phyloP scores from a whole-genome alignment of 2,329 filamentous ascomycete genomes.

The Periconia sp. region DNA sequence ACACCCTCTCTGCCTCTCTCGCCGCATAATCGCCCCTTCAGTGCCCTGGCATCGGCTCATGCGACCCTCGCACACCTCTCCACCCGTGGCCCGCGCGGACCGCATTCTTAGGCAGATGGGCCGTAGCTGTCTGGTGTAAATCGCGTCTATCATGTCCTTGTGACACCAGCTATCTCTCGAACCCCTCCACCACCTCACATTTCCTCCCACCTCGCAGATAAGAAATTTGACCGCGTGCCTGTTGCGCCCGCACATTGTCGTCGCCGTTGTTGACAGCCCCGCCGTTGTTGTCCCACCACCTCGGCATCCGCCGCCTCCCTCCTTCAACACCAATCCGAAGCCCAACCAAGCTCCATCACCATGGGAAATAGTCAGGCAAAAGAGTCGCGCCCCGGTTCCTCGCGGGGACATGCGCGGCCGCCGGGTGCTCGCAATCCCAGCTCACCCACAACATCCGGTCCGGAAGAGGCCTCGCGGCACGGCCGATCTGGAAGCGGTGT shows the following conservation, averaged over 20 bases:
- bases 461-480: constrained; percentile 29
- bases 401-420: constrained; percentile 41
- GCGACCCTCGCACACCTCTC: constrained; percentile 15
- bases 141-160: constrained; percentile 45
- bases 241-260: constrained; percentile 17
- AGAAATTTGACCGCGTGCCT: constrained; percentile 18
- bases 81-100: constrained; percentile 15
- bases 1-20: constrained; percentile 4
- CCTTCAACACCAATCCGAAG: constrained; percentile 13
- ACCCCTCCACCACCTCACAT: constrained; percentile 14
- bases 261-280: constrained; percentile 4
- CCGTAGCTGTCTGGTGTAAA: constrained; percentile 19
- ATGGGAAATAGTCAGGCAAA: constrained; percentile 59
- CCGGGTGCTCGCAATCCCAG: constrained; percentile 38
- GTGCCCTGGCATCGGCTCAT: constrained; percentile 17
- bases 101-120: constrained; percentile 22
- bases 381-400: constrained; percentile 48
- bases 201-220: constrained; percentile 14
- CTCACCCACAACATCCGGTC: constrained; percentile 36
- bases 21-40: constrained; percentile 4
- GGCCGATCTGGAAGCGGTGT: constrained; percentile 41
- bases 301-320: constrained; percentile 25
- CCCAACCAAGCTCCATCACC: constrained; percentile 14
- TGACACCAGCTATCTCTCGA: constrained; percentile 42
- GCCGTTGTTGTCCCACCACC: constrained; percentile 5